Base-by-base conservation (phyloP, 2,329 filamentous ascomycete species). In the Paecilomyces variotii region DNA sequence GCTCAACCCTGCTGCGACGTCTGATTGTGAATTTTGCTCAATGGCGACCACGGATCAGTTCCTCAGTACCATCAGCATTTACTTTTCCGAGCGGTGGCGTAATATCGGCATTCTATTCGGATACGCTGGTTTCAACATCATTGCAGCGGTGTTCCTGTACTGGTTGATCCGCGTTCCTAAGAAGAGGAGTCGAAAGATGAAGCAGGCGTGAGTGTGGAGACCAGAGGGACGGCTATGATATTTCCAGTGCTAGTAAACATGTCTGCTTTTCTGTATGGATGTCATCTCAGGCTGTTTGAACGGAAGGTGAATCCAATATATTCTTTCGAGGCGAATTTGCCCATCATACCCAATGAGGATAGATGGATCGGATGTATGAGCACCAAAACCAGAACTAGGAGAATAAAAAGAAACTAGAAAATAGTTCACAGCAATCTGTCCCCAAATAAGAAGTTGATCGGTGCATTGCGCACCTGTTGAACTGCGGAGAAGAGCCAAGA, bases 1-100 rank as follows among this genome's bases (percentile, higher is more conserved):
- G 10, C 74, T 86, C 3, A 86, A 91, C 65, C 80, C 83, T 0
- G 72, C 81, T 3, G 84, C 82, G 0, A 85, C 76, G 0, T 67
- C 70, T 0, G 78, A 79, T 25, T 92, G 89, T 74, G 78, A 82
- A 64, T 88, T 69, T n/a, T 75, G 72, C 59, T 49, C 64, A 5
- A 61, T 74, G 50, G 60, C 64, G 2, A 63, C 54, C 19, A 73
- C 79, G 55, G 75, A 82, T 54, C 78, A 85, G 54, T 63, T 87
- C n/a, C 79, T 84, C 0, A 83, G 76, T 4, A 7, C 49, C 7
- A 68, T 84, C 35, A 75, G 71, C 57, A 75, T 77, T 24, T 67
- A 70, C 53, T 82, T 78, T 61, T 64, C 57, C 24, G 66, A 79
- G 10, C 68, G 71, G 19, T 83, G 81, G 81, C 73, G 81, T 53